These are phyloP conservation scores for Colletotrichum tamarilloi DNA, from an alignment of 2,329 filamentous ascomycete species.

Conservation along the genomic window DNA sequence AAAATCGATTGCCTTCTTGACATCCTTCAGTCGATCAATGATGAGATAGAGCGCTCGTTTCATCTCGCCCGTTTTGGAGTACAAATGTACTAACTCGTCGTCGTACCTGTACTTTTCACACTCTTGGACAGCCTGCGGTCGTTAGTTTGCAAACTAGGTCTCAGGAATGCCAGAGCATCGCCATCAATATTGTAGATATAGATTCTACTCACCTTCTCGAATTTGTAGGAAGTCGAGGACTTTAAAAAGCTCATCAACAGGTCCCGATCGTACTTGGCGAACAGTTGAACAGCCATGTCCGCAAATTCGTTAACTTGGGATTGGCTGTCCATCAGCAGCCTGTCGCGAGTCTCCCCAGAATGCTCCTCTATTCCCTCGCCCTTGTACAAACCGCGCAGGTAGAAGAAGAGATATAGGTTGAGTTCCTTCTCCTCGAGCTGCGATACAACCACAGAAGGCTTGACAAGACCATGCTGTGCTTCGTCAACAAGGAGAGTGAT, in stretches of 20 bases:
- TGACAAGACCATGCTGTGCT: conserved; percentile 87
- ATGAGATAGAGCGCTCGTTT: conserved; percentile 93
- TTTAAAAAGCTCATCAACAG: conserved; percentile 90
- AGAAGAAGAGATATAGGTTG: conserved; percentile 88
- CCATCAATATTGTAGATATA: neutral
- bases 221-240: conserved; percentile 86
- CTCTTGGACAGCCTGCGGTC: conserved; percentile 70
- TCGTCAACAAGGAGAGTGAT: conserved; percentile 90
- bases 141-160: neutral
- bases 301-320: conserved; percentile 87
- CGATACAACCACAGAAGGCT: conserved; percentile 78
- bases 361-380: conserved; percentile 73
- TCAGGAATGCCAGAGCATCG: neutral
- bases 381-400: conserved; percentile 86
- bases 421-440: conserved; percentile 78
- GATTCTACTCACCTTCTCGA: conserved; percentile 71
- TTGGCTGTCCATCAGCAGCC: conserved; percentile 67
- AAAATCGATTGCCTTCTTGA: conserved; percentile 92
- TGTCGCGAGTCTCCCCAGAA: conserved; percentile 64
- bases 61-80: conserved; percentile 94
- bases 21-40: conserved; percentile 91
- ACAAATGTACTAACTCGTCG: conserved; percentile 92
- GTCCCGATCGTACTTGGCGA: conserved; percentile 83
- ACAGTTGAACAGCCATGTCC: conserved; percentile 86
- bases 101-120: conserved; percentile 87